Evolutionary conservation across 176 grass and related monocot species (phyloP), one percentile per base, ranked within the genome.

Genomic region (Tillandsia leiboldiana): DNA sequence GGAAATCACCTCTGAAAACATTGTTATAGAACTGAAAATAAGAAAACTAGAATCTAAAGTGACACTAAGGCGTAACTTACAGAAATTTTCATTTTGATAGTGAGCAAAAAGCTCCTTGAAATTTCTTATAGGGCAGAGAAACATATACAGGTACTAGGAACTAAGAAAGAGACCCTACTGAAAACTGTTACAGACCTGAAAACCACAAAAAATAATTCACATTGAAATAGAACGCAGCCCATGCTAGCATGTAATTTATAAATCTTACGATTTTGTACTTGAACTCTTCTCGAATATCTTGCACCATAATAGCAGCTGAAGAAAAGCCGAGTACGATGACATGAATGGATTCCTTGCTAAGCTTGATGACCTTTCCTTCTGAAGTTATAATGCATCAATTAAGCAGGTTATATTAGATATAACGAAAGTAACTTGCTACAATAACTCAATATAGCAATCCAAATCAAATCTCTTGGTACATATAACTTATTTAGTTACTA

Each of bases 291-390:
- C n/a, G 57, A 26, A 93, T 90, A 66, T 90, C 89, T 13, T 87
- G 84, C 51, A 73, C 64, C 84, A 99, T 83, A 33, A 93, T 93
- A 29, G 89, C 82, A 83, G 72, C 87, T 48, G 89, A 99, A 69
- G 88, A 86, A 87, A 93, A 68, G 47, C 89, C 94, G 51, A 93
- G 76, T 50, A 99, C 77, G 51, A 90, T 52, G 68, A 81, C 82
- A 86, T 99, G 94, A 75, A 99, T 90, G 26, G 94, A 99, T 59
- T 90, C 89, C 73, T 77, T 87, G 11, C 82, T 77, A 61, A 93
- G 80, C 77, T 86, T 80, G 72, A 93, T 84, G 75, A 93, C 87
- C 80, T 86, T 99, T 70, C 89, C 94, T 82, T 93, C 89, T 93
- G 75, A 86, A 72, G 18, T 61, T 61, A 49, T 77, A 66, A n/a